phyloP scores from a whole-genome alignment of 805 yeast genomes.

The Candida takata region DNA sequence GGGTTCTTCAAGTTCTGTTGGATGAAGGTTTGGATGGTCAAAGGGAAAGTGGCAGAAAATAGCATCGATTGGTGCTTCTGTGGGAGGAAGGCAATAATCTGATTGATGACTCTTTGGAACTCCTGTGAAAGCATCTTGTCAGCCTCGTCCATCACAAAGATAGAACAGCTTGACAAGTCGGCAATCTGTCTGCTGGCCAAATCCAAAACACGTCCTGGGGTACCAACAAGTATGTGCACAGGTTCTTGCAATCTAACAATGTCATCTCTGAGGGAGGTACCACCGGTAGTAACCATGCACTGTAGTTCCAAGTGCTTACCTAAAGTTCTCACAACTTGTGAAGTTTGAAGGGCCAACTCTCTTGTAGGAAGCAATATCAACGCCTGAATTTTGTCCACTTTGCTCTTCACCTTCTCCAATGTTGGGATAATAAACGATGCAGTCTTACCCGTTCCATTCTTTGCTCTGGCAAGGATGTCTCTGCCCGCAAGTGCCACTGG shows the following conservation, averaged over 20 bases:
- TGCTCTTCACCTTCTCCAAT: constrained; percentile 81
- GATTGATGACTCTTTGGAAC: constrained; percentile 81
- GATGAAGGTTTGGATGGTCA: constrained; percentile 89
- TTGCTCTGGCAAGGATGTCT: constrained; percentile 95
- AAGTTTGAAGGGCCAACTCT: constrained; percentile 95
- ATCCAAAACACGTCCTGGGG: constrained; percentile 96
- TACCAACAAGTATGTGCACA: constrained; percentile 92
- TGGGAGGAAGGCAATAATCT: constrained; percentile 78
- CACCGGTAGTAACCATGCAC: constrained; percentile 98
- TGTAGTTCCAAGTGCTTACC: constrained; percentile 90
- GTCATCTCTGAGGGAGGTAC: constrained; percentile 90
- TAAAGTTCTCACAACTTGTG: constrained; percentile 92
- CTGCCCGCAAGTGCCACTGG: constrained; percentile 94
- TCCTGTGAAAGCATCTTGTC: constrained; percentile 93
- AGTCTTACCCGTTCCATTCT: constrained; percentile 97
- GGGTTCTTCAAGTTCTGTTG: constrained; percentile 85
- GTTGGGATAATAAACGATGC: constrained; percentile 96
- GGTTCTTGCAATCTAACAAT: constrained; percentile 87
- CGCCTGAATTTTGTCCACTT: constrained; percentile 79
- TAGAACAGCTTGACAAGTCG: constrained; percentile 76
- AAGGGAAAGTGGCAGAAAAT: constrained; percentile 94
- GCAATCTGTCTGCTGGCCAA: constrained; percentile 84
- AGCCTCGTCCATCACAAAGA: constrained; percentile 97
- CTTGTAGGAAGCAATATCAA: constrained; percentile 94
- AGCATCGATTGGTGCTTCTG: constrained; percentile 73